A percentile compares a stretch with the other conserved stretches of the same genome.
phyloP scores from a whole-genome alignment of 306 rosid species.

The Gleditsia sinensis region DNA sequence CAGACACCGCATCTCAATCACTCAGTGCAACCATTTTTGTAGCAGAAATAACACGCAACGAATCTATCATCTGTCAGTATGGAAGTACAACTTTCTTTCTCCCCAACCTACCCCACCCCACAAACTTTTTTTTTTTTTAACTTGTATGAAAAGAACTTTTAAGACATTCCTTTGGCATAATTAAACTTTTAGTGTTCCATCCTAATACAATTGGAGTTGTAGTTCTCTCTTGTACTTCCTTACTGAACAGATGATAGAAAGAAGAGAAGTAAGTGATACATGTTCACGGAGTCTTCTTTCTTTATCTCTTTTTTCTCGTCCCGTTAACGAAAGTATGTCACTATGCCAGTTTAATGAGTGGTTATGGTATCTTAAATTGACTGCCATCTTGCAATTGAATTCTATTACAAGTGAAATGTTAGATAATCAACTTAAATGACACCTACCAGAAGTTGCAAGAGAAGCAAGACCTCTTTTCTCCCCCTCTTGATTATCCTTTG shows the following conservation, averaged over 20 bases:
- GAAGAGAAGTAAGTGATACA: no score
- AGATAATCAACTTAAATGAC: slow-evolving; percentile 24
- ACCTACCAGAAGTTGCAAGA: slow-evolving; percentile 51
- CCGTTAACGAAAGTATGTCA: no score
- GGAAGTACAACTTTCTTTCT: not conserved
- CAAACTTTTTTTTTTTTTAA: not conserved
- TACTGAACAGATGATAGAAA: no score
- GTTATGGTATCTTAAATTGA: slow-evolving; percentile 5
- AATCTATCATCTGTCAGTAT: not conserved
- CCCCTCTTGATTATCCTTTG: slow-evolving; percentile 63
- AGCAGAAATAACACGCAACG: not conserved
- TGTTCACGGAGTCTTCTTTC: no score
- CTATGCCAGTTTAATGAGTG: not conserved
- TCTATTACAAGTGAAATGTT: not conserved
- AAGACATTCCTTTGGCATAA: not conserved
- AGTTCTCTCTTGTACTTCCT: no score
- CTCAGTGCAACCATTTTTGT: not conserved
- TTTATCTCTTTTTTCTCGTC: no score
- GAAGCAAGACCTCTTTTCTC: slow-evolving; percentile 55
- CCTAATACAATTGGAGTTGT: not conserved
- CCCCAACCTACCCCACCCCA: not conserved
- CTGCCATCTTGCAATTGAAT: slow-evolving; percentile 18
- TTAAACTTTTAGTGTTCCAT: not conserved
- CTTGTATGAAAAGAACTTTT: not conserved
- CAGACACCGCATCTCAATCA: not conserved